Conservation (phyloP, 495 filamentous ascomycete species). For the Neurospora terricola region DNA sequence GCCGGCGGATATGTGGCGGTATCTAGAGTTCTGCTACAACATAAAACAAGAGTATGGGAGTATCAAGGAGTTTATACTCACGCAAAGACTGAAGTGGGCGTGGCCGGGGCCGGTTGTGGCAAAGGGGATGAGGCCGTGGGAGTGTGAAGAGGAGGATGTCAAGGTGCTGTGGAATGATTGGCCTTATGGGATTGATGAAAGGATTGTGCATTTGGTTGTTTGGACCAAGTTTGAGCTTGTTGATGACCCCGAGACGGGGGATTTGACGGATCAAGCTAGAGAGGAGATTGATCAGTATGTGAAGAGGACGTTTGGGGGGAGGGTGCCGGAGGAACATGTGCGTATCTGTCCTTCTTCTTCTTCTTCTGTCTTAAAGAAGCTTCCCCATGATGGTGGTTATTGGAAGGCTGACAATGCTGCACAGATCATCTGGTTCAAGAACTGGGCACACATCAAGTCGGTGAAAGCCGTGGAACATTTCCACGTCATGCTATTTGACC, state of each 20-base stretch:
- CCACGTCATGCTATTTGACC: slow-evolving; percentile 78
- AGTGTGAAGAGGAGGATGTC: slow-evolving; percentile 43
- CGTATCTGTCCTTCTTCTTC: slow-evolving; percentile 9
- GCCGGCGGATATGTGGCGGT: slow-evolving; percentile 63
- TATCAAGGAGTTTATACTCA: slow-evolving; percentile 62
- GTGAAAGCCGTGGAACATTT: slow-evolving; percentile 89
- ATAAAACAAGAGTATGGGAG: slow-evolving; percentile 54
- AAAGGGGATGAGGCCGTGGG: slow-evolving; percentile 28
- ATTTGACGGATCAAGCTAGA: slow-evolving; percentile 53
- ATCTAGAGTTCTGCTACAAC: slow-evolving; percentile 53
- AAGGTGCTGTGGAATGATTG: slow-evolving; percentile 81
- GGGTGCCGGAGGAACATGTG: slow-evolving; percentile 33
- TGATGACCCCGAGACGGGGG: slow-evolving; percentile 54
- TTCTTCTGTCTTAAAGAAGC: background rate
- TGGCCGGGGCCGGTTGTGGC: slow-evolving; percentile 20
- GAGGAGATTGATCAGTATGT: slow-evolving; percentile 61
- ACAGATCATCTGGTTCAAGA: slow-evolving; percentile 82
- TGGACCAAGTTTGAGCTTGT: slow-evolving; percentile 77
- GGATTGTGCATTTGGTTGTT: slow-evolving; percentile 73
- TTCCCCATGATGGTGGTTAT: background rate
- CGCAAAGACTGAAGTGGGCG: slow-evolving; percentile 55
- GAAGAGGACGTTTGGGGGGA: slow-evolving; percentile 45
- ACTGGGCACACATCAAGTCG: slow-evolving; percentile 72
- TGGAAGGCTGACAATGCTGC: background rate
- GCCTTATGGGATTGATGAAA: slow-evolving; percentile 71